Percentiles rank a stretch among this genome's conserved stretches.
Evolutionary conservation across 2,329 filamentous ascomycete genomes (phyloP).

Genomic region (Salinomyces thailandicus): DNA sequence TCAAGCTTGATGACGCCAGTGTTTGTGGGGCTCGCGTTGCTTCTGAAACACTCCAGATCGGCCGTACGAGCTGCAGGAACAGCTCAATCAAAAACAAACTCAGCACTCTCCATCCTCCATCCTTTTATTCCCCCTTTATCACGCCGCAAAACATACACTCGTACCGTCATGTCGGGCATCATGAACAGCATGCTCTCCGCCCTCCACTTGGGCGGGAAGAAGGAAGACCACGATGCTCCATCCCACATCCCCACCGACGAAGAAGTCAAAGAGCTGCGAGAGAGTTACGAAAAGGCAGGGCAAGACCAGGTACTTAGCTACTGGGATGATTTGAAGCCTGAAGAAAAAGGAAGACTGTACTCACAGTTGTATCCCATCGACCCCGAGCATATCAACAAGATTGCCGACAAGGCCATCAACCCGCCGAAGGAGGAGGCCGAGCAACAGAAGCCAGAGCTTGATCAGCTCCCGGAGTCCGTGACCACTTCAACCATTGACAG

Average conservation of each 20-base stretch:
- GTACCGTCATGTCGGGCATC: conserved; percentile 30
- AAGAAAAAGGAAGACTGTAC: conserved; percentile 69
- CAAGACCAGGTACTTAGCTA: conserved; percentile 81
- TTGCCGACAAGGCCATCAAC: conserved; percentile 72
- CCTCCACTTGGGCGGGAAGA: conserved; percentile 29
- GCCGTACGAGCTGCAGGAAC: no score
- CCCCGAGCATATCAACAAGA: conserved; percentile 75
- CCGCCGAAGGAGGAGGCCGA: conserved; percentile 53
- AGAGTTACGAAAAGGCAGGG: conserved; percentile 61
- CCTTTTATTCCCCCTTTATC: no score
- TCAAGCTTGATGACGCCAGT: no score
- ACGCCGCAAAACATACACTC: no score
- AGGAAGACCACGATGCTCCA: conserved; percentile 25
- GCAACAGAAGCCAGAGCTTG: conserved; percentile 49
- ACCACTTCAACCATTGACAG: conserved; percentile 90
- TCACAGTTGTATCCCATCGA: conserved; percentile 74
- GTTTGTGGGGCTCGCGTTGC: no score
- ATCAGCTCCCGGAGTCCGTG: conserved; percentile 78
- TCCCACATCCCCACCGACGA: conserved; percentile 47
- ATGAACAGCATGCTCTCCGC: conserved; percentile 33
- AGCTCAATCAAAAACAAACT: no score
- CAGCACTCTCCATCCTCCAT: no score
- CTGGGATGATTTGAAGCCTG: conserved; percentile 64
- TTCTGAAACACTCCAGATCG: no score
- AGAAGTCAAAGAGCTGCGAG: conserved; percentile 55